Percentiles rank a stretch among this genome's conserved stretches.
These are phyloP conservation scores for Anethum foeniculum DNA, from an alignment of 140 eudicot species.

Conservation along the genomic window DNA sequence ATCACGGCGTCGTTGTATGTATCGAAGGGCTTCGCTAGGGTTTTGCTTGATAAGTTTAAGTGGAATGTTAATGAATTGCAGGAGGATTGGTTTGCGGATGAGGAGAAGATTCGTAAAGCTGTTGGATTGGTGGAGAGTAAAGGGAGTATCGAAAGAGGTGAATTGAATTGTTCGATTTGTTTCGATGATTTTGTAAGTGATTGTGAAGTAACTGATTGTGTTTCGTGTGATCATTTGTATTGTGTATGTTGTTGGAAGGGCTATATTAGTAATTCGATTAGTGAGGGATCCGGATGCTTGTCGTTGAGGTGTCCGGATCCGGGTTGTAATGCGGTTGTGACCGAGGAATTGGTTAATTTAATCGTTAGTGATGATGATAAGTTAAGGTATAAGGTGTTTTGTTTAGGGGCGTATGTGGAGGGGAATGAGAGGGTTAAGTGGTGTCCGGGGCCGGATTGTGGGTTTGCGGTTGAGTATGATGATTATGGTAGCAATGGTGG, in stretches of 20 bases:
- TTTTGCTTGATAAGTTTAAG: not conserved
- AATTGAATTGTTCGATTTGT: conserved; percentile 9
- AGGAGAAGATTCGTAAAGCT: not conserved
- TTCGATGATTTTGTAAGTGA: not conserved
- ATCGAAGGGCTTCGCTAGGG: not conserved
- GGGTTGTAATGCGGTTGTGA: not conserved
- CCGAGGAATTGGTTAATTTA: not conserved
- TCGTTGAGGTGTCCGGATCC: conserved; percentile 15
- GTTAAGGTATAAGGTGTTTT: not conserved
- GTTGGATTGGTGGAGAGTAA: not conserved
- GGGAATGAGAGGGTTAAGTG: conserved; percentile 7
- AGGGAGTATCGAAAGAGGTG: not conserved
- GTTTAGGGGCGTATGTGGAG: conserved; percentile 6
- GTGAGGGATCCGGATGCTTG: conserved; percentile 12
- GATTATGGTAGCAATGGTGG: not conserved
- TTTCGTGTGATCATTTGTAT: not conserved
- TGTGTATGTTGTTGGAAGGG: not conserved
- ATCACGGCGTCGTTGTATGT: not conserved
- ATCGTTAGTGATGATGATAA: not conserved
- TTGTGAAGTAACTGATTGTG: not conserved
- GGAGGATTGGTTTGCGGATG: conserved; percentile 7
- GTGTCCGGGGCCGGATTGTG: conserved; percentile 15
- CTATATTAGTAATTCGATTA: not conserved
- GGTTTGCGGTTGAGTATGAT: conserved; percentile 10
- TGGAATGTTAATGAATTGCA: conserved; percentile 12